Percentiles rank a stretch among this genome's conserved stretches.
phyloP scores from a whole-genome alignment of 345 rosid genomes.

The Trapa bicornis region DNA sequence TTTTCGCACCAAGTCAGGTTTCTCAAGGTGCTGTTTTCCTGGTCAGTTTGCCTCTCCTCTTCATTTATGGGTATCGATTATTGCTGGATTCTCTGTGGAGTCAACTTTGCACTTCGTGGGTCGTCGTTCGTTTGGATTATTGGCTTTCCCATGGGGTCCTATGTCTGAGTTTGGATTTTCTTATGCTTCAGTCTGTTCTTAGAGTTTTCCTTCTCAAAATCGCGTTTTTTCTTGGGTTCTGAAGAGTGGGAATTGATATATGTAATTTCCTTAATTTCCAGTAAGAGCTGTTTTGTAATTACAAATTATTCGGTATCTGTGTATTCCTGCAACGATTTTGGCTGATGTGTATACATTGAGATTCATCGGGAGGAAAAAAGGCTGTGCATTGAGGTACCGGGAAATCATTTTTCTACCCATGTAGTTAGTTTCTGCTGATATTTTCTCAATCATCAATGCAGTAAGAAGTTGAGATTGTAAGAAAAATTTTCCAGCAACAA shows the following conservation, averaged over 20 bases:
- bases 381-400: background rate
- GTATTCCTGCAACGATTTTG: background rate
- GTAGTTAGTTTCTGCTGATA: background rate
- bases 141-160: background rate
- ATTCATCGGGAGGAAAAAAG: no score
- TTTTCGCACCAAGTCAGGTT: background rate
- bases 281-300: background rate
- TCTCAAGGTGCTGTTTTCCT: conserved; percentile 1
- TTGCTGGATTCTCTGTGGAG: background rate
- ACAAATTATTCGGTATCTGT: background rate
- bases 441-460: background rate
- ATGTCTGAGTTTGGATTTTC: background rate
- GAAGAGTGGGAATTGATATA: background rate
- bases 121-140: background rate
- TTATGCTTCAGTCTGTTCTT: background rate
- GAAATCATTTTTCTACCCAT: background rate
- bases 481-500: background rate
- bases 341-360: background rate
- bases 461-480: background rate
- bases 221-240: background rate
- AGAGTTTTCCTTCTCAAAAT: background rate
- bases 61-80: background rate
- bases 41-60: background rate
- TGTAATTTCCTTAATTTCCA: background rate
- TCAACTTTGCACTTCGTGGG: background rate